A percentile compares a stretch with the other conserved stretches of the same genome.
Evolutionary conservation across 192 early-diverging fungal genomes (phyloP).

Genomic region (Polychytrium aggregatum): DNA sequence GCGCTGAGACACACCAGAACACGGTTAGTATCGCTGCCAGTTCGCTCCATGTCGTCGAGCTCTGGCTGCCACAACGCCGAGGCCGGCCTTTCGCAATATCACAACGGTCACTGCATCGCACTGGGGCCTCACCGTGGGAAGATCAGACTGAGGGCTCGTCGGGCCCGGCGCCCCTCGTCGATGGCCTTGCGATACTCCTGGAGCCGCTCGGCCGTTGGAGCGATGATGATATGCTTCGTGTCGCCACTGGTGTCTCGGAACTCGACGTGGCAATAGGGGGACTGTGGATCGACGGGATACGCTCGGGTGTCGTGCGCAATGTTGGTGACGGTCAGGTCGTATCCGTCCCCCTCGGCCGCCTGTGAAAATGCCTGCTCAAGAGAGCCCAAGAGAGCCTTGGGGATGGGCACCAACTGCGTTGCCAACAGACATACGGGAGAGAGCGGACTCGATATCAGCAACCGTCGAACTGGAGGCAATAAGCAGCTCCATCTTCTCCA

Average conservation of each 20-base stretch:
- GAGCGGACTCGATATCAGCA: not conserved
- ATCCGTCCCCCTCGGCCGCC: no score
- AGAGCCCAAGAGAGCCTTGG: no score
- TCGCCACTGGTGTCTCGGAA: no score
- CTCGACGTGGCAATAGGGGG: not conserved
- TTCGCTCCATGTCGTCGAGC: conserved; percentile 2
- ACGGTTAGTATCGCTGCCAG: conserved; percentile 26
- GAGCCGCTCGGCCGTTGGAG: conserved; percentile 43
- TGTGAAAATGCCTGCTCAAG: no score
- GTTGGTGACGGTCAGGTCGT: no score
- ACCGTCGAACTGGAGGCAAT: not conserved
- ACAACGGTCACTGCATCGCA: no score
- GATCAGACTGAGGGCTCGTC: no score
- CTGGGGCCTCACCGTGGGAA: no score
- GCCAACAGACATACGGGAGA: no score
- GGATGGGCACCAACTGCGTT: no score
- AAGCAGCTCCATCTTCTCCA: not conserved
- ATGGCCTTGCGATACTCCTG: conserved; percentile 20
- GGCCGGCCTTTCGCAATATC: conserved; percentile 9
- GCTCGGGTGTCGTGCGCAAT: conserved; percentile 5
- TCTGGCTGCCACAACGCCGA: conserved; percentile 8
- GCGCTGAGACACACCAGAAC: conserved; percentile 72
- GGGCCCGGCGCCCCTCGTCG: conserved; percentile 14
- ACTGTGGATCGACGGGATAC: conserved; percentile 23
- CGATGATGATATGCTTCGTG: no score